Conservation (phyloP, 495 filamentous ascomycete species). For the Tirmania nivea region DNA sequence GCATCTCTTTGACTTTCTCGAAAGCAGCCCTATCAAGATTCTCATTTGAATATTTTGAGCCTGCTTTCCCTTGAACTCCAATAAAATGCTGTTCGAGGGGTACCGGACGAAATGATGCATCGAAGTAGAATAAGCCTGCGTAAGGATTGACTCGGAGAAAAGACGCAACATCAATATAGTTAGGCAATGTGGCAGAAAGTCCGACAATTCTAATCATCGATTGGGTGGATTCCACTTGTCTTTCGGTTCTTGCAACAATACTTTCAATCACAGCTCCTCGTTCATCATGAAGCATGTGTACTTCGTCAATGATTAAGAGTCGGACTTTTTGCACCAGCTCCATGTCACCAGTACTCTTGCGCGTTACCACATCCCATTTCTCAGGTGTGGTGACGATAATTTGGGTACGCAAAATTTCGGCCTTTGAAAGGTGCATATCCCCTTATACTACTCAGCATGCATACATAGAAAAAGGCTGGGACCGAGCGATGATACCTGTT, state of each 20-base stretch:
- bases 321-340: conserved; percentile 95
- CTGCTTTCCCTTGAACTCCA: conserved; percentile 79
- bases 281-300: conserved; percentile 98
- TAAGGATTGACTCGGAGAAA: conserved; percentile 90
- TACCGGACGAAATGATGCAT: conserved; percentile 83
- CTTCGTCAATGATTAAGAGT: conserved; percentile 92
- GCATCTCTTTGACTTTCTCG: conserved; percentile 90
- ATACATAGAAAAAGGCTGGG: too few species aligned
- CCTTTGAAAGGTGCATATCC: conserved; percentile 96
- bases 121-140: conserved; percentile 92
- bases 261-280: conserved; percentile 90
- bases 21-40: conserved; percentile 71
- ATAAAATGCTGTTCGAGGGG: conserved; percentile 95
- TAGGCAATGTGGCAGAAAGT: conserved; percentile 83
- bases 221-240: conserved; percentile 95
- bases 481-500: conserved; percentile 29
- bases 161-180: conserved; percentile 88
- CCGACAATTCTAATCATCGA: conserved; percentile 90
- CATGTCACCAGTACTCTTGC: conserved; percentile 91
- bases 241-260: conserved; percentile 76
- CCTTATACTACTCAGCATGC: conserved; percentile 15
- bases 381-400: conserved; percentile 98
- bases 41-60: conserved; percentile 54
- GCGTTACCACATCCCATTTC: conserved; percentile 97
- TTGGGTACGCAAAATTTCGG: conserved; percentile 84